Evolutionary conservation across 2,329 filamentous ascomycete species (phyloP).

Genomic region (Purpureocillium takamizusanense): DNA sequence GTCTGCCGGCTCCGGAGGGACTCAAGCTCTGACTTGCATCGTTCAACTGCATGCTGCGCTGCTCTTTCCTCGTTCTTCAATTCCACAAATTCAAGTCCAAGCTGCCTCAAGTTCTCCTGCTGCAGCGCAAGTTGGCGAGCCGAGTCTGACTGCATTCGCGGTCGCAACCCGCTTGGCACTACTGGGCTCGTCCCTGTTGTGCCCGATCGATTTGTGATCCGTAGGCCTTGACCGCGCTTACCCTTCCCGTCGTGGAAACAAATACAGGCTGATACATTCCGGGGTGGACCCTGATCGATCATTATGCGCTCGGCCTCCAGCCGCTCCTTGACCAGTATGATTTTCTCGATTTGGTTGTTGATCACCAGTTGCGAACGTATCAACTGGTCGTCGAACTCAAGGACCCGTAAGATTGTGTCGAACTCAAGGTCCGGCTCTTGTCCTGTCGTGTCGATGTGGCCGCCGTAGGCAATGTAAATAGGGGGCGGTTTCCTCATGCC

Average conservation of each 20-base stretch:
- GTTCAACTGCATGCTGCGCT: conserved; percentile 37
- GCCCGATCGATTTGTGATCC: conserved; percentile 38
- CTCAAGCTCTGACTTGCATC: conserved; percentile 34
- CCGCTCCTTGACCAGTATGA: conserved; percentile 63
- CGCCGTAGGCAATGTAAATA: conserved; percentile 28
- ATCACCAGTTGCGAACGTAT: conserved; percentile 81
- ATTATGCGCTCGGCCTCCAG: conserved; percentile 61
- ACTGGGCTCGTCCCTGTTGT: conserved; percentile 32
- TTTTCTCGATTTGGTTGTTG: conserved; percentile 72
- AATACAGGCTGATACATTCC: conserved; percentile 67
- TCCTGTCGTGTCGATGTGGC: conserved; percentile 22
- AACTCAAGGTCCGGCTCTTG: conserved; percentile 66
- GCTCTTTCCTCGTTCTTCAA: conserved; percentile 39
- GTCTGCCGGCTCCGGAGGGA: conserved; percentile 29
- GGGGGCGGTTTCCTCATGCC: conserved; percentile 39
- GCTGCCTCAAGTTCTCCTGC: conserved; percentile 39
- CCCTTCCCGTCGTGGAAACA: conserved; percentile 51
- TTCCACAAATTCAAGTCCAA: conserved; percentile 44
- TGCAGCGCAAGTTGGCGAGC: conserved; percentile 53
- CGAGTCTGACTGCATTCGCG: conserved; percentile 75
- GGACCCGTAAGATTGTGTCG: conserved; percentile 69
- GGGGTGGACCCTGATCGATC: conserved; percentile 49
- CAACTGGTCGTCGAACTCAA: conserved; percentile 73
- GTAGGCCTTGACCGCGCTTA: conserved; percentile 47
- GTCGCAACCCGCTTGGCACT: conserved; percentile 37